phyloP scores from a whole-genome alignment of 202 grass and related monocot genomes.

The Eragrostis tef region DNA sequence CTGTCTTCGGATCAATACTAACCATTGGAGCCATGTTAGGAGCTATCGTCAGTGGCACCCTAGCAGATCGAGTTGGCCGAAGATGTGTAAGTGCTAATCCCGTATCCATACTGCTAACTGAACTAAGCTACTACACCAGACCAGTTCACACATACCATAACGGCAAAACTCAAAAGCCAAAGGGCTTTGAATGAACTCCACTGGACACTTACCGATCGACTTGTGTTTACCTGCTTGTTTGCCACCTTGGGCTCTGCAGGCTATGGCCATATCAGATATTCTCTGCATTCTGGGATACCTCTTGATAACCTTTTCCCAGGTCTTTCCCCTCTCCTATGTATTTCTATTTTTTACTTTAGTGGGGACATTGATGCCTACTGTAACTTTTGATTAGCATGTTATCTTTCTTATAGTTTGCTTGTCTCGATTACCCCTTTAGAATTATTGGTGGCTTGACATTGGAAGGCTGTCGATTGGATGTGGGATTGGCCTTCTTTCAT shows the following conservation, averaged over 20 bases:
- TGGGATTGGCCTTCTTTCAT: slow-evolving; percentile 81
- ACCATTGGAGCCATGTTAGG: slow-evolving; percentile 93
- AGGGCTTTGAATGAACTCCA: background rate
- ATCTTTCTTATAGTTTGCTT: background rate
- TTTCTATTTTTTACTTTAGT: background rate
- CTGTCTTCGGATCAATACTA: slow-evolving; percentile 81
- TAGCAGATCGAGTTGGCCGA: slow-evolving; percentile 67
- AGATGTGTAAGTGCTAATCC: slow-evolving; percentile 58
- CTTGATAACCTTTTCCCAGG: slow-evolving; percentile 68
- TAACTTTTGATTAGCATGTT: background rate
- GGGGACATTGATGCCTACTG: background rate
- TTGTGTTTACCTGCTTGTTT: slow-evolving; percentile 22
- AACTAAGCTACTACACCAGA: background rate
- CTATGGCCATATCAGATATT: slow-evolving; percentile 79
- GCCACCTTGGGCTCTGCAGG: slow-evolving; percentile 37
- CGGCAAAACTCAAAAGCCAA: background rate
- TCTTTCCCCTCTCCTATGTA: slow-evolving; percentile 7
- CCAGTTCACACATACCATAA: background rate
- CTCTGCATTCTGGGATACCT: slow-evolving; percentile 81
- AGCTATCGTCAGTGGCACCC: slow-evolving; percentile 65
- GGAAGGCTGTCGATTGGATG: slow-evolving; percentile 77
- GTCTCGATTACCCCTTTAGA: slow-evolving; percentile 40
- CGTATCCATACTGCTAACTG: background rate
- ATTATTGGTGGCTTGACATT: slow-evolving; percentile 68
- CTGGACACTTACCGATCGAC: background rate